Base-by-base conservation (phyloP, 2,329 filamentous ascomycete species). In the Aspergillus sp. region DNA sequence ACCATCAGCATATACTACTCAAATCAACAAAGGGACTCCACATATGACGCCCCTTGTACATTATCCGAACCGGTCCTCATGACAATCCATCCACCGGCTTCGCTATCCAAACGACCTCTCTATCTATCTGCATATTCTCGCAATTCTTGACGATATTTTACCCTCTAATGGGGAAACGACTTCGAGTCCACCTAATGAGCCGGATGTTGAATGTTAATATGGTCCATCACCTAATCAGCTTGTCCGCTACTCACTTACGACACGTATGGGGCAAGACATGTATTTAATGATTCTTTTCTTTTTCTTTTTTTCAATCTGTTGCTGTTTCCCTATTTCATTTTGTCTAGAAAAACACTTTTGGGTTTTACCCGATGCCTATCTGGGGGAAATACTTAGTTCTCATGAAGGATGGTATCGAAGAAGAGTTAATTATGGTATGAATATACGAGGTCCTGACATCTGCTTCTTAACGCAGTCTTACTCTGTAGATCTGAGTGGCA, bases 181-280 rank as follows among this genome's bases (percentile, higher is more conserved):
- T 28, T 43, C 23, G 15, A 57, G 46, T 49, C 46, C 25, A 30
- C 19, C 51, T 57, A 57, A 57, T 57, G 55, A 57, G 34, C 25
- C 25, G 55, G 38, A 57, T 57, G 55, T 52, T 52, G 25, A 52
- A 57, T 57, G 55, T 52, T 52, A 34, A 52, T 57, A 57, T 51
- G 23, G 55, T 51, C 55, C 28, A 57, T 7, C 25, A 28, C 4
- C 25, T 43, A 52, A 50, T 57, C 41, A 50, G 23, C 19, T 17
- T 23, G 19, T 13, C 23, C 46, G 23, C 22, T 15, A 15, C 34
- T 41, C 11, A 41, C 11, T 41, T 17, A 41, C 34, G 34, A 15
- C 5, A 5, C 2, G 15, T 43, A 46, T 15, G 22, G 8, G 9
- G 41, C n/a, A 49, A 31, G 17, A 22, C n/a, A 57, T 57, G 46